Conservation (phyloP, 2,329 filamentous ascomycete species). For the Cladosporium halotolerans region DNA sequence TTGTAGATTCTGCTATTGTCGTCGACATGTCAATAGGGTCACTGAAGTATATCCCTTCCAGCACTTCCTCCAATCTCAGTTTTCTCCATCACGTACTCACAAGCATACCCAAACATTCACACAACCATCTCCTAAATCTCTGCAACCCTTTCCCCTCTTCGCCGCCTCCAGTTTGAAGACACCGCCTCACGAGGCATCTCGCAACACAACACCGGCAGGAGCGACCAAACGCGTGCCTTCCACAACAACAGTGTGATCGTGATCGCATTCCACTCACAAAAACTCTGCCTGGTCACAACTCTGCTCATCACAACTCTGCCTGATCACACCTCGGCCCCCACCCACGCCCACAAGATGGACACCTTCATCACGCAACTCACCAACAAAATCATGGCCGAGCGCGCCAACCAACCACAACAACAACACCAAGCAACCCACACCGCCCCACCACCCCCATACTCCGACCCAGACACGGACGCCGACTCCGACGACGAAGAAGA, state of each 20-base stretch:
- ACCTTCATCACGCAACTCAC: constrained; percentile 18
- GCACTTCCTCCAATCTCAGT: no score
- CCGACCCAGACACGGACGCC: constrained; percentile 17
- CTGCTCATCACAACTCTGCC: background rate
- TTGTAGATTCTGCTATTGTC: background rate
- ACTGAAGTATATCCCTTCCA: background rate
- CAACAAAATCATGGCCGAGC: constrained; percentile 21
- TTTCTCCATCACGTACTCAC: no score
- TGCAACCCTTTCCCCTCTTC: background rate
- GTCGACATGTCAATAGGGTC: background rate
- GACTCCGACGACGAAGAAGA: constrained; percentile 22
- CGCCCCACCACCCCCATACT: constrained; percentile 23
- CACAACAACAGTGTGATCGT: background rate
- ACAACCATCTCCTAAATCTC: background rate
- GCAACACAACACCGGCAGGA: background rate
- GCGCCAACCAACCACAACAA: constrained; percentile 13
- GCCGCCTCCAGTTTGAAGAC: background rate
- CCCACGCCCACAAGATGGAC: constrained; percentile 15
- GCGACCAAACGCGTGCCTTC: background rate
- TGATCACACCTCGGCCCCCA: background rate
- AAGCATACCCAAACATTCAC: no score
- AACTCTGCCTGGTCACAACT: background rate
- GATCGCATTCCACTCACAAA: background rate
- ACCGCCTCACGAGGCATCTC: background rate
- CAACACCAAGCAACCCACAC: constrained; percentile 7